Percentiles rank a stretch among this genome's conserved stretches.
Evolutionary conservation across 1,284 basidiomycete species (phyloP).

Genomic region (Cryptococcus jaspeensis): DNA sequence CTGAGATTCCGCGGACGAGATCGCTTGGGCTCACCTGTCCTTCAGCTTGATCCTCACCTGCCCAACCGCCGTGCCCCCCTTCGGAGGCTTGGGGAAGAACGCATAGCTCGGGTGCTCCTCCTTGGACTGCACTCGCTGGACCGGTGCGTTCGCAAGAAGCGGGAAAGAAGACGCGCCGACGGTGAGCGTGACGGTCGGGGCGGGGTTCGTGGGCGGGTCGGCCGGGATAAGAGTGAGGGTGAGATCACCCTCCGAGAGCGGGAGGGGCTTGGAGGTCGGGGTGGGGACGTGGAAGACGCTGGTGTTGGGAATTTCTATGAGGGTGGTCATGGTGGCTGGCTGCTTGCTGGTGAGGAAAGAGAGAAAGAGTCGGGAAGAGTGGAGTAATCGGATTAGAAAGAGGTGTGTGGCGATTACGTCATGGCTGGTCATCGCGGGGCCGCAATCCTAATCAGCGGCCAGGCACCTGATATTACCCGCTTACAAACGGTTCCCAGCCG

Average conservation of each 20-base stretch:
- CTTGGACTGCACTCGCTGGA: slow-evolving; percentile 42
- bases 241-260: slow-evolving; percentile 44
- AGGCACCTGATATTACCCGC: no score
- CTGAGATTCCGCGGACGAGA: neutral
- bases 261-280: slow-evolving; percentile 31
- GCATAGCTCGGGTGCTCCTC: slow-evolving; percentile 43
- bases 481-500: neutral
- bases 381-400: neutral
- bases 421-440: no score
- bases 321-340: slow-evolving; percentile 37
- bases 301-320: slow-evolving; percentile 38
- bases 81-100: slow-evolving; percentile 44
- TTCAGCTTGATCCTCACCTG: slow-evolving; percentile 45
- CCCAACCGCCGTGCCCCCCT: slow-evolving; percentile 37
- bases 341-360: neutral
- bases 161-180: slow-evolving; percentile 44
- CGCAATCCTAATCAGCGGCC: no score
- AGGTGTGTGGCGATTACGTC: no score
- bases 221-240: slow-evolving; percentile 37
- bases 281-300: slow-evolving; percentile 45
- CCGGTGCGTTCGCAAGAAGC: slow-evolving; percentile 33
- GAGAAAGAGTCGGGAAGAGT: neutral
- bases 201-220: slow-evolving; percentile 36
- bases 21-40: slow-evolving; percentile 29
- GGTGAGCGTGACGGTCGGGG: slow-evolving; percentile 35